Percentiles rank a stretch among this genome's conserved stretches.
Evolutionary conservation across 768 basidiomycete genomes (phyloP).

Genomic region (Termitomyces sp.): DNA sequence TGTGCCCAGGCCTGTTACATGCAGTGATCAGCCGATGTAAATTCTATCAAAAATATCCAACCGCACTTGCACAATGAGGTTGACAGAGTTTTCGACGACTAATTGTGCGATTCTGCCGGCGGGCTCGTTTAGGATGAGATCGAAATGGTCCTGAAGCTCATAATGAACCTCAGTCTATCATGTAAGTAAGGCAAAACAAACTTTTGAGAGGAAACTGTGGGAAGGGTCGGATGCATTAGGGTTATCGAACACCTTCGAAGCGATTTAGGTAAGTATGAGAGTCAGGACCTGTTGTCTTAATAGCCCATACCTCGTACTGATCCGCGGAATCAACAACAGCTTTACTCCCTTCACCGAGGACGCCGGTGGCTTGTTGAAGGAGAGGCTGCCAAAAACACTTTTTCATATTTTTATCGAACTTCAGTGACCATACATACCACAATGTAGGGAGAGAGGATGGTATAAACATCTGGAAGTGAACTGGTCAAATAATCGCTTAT

Average conservation of each 20-base stretch:
- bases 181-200: conserved; percentile 12
- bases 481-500: conserved; percentile 1
- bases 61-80: conserved; percentile 46
- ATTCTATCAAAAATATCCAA: neutral
- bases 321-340: conserved; percentile 66
- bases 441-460: conserved; percentile 61
- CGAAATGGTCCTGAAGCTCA: conserved; percentile 56
- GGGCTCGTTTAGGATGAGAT: conserved; percentile 66
- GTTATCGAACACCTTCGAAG: conserved; percentile 56
- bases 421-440: conserved; percentile 28
- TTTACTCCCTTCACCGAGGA: conserved; percentile 57
- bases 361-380: conserved; percentile 48
- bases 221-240: conserved; percentile 60
- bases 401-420: neutral
- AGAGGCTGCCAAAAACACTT: conserved; percentile 40
- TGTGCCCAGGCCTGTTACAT: conserved; percentile 41
- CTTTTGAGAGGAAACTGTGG: conserved; percentile 69
- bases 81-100: conserved; percentile 57
- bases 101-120: conserved; percentile 68
- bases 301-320: conserved; percentile 47
- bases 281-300: neutral
- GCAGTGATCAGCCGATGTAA: neutral
- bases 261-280: neutral
- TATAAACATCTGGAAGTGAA: conserved; percentile 47
- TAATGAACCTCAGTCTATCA: neutral